phyloP scores from a whole-genome alignment of 208 protist genomes.

The Leishmania arabica region DNA sequence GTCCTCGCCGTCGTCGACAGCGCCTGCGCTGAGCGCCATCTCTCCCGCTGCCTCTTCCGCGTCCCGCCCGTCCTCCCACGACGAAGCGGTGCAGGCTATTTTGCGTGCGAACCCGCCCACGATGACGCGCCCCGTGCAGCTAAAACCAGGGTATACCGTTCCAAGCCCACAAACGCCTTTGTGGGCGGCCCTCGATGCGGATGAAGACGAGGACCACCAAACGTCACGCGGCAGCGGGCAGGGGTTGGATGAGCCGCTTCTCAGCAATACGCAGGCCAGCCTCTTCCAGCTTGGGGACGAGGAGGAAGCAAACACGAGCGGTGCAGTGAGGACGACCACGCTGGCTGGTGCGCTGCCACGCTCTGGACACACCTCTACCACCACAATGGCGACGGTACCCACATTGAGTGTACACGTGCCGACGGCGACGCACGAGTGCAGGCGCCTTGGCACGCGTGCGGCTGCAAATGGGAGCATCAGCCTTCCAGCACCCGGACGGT shows the following conservation, averaged over 20 bases:
- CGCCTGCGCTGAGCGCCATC: background rate
- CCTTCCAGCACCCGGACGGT: conserved; percentile 16
- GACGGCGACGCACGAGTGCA: conserved; percentile 13
- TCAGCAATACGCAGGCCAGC: conserved; percentile 27
- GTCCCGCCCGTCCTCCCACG: conserved; percentile 29
- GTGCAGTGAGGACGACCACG: background rate
- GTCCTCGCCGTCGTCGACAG: background rate
- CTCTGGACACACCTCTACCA: background rate
- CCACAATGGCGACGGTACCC: background rate
- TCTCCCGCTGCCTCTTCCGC: conserved; percentile 16
- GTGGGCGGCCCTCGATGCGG: conserved; percentile 45
- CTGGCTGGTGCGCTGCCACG: background rate
- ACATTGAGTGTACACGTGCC: background rate
- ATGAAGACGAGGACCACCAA: conserved; percentile 8
- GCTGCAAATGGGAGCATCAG: conserved; percentile 21
- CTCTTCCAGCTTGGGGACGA: conserved; percentile 31
- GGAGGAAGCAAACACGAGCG: background rate
- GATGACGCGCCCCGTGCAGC: conserved; percentile 47
- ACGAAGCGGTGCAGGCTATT: conserved; percentile 41
- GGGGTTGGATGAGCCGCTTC: background rate
- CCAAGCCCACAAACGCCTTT: conserved; percentile 70
- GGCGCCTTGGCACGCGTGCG: conserved; percentile 14
- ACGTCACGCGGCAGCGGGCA: background rate
- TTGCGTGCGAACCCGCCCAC: conserved; percentile 52
- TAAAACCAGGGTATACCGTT: conserved; percentile 41